Conservation (phyloP, 225 moss, liverwort and hornwort species). For the Marchantia polymorpha region DNA sequence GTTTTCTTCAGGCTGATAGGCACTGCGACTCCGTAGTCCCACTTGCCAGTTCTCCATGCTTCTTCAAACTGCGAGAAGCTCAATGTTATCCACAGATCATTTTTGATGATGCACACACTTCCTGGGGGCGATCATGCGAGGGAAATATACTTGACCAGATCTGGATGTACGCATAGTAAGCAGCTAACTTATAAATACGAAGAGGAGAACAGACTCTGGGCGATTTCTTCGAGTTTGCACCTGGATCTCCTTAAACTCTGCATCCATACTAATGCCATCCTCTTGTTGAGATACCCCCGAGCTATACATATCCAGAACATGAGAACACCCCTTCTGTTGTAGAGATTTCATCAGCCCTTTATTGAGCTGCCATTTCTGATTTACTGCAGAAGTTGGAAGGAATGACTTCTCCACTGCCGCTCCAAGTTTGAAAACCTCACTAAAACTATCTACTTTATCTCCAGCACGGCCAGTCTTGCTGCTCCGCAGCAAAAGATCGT, state of each 20-base stretch:
- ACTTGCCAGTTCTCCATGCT: conserved; percentile 86
- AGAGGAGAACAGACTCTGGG: neutral
- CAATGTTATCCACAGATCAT: neutral
- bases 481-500: conserved; percentile 77
- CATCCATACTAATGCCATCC: conserved; percentile 49
- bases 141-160: neutral
- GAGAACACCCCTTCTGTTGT: conserved; percentile 83
- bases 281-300: conserved; percentile 65
- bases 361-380: conserved; percentile 68
- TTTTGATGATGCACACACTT: neutral
- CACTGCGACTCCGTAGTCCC: conserved; percentile 57
- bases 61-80: conserved; percentile 63
- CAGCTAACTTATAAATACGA: neutral
- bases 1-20: conserved; percentile 26
- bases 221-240: conserved; percentile 12
- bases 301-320: conserved; percentile 70
- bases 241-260: conserved; percentile 73
- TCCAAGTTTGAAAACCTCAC: neutral
- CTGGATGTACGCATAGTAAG: neutral
- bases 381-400: conserved; percentile 25
- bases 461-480: conserved; percentile 29
- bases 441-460: conserved; percentile 1
- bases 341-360: conserved; percentile 92
- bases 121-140: neutral
- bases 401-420: neutral